phyloP scores from a whole-genome alignment of 805 yeast genomes.

The Kazachstania viticola region DNA sequence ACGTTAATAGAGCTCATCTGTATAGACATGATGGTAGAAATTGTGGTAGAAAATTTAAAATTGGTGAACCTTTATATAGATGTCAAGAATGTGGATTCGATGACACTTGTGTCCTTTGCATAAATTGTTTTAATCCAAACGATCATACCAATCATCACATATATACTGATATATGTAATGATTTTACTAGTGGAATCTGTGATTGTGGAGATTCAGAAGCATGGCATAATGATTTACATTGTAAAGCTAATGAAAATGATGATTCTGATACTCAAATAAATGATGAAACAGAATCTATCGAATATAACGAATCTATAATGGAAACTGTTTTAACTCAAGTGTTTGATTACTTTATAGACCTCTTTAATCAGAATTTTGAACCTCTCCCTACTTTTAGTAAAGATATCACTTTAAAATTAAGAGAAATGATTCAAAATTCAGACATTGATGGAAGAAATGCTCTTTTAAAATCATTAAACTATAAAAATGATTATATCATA shows the following conservation, averaged over 20 bases:
- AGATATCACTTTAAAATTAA: slow-evolving; percentile 19
- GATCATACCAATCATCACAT: slow-evolving; percentile 64
- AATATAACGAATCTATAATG: slow-evolving; percentile 11
- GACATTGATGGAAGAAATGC: slow-evolving; percentile 10
- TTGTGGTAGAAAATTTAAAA: slow-evolving; percentile 53
- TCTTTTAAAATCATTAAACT: slow-evolving; percentile 10
- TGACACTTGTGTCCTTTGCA: slow-evolving; percentile 68
- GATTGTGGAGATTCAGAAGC: slow-evolving; percentile 67
- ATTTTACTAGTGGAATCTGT: slow-evolving; percentile 46
- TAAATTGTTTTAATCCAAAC: slow-evolving; percentile 54
- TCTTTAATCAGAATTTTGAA: slow-evolving; percentile 28
- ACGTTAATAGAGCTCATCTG: slow-evolving; percentile 7
- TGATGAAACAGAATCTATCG: slow-evolving; percentile 16
- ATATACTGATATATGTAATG: slow-evolving; percentile 36
- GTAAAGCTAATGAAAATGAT: slow-evolving; percentile 28
- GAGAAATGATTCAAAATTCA: slow-evolving; percentile 20
- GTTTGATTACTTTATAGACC: slow-evolving; percentile 33
- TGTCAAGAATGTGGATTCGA: slow-evolving; percentile 72
- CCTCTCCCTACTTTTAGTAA: slow-evolving; percentile 23
- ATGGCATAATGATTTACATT: slow-evolving; percentile 41
- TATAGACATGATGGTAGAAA: slow-evolving; percentile 45
- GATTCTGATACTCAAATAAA: slow-evolving; percentile 21
- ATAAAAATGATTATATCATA: slow-evolving; percentile 4
- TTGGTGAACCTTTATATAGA: slow-evolving; percentile 57
- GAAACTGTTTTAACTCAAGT: slow-evolving; percentile 21